phyloP scores from a whole-genome alignment of 2,329 filamentous ascomycete genomes.

The Cadophora gregata region DNA sequence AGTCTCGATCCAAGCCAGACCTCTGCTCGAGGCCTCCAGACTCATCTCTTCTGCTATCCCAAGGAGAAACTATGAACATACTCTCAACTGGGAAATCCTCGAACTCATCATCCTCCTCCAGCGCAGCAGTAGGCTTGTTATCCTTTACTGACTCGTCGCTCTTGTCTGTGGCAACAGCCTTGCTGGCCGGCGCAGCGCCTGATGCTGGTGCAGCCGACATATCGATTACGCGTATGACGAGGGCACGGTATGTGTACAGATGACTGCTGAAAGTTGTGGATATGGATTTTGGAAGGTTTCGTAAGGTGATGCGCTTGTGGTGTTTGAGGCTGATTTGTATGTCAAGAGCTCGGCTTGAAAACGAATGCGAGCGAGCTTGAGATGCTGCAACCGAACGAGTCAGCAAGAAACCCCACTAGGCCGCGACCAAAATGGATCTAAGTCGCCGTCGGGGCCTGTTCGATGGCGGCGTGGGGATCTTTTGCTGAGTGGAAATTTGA shows the following conservation, averaged over 20 bases:
- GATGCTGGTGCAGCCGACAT: slow-evolving; percentile 45
- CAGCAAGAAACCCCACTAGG: slow-evolving; percentile 2
- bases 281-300: not conserved
- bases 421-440: not conserved
- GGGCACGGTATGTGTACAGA: not conserved
- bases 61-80: slow-evolving; percentile 50
- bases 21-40: not conserved
- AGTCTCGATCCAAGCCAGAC: slow-evolving; percentile 2
- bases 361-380: slow-evolving; percentile 5
- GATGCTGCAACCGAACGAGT: slow-evolving; percentile 6
- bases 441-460: not conserved
- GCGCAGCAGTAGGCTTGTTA: slow-evolving; percentile 58
- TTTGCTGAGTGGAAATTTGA: not conserved
- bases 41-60: not conserved
- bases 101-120: slow-evolving; percentile 99
- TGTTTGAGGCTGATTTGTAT: slow-evolving; percentile 4
- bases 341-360: slow-evolving; percentile 8
- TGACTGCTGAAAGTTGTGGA: not conserved
- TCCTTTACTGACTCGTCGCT: slow-evolving; percentile 46
- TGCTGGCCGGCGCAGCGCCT: slow-evolving; percentile 35
- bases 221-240: slow-evolving; percentile 15
- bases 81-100: slow-evolving; percentile 98
- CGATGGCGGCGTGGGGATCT: not conserved
- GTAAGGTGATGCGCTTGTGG: slow-evolving; percentile 13
- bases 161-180: slow-evolving; percentile 39